Evolutionary conservation across 805 yeast genomes (phyloP).

Genomic region (Lipomyces mesembrius): DNA sequence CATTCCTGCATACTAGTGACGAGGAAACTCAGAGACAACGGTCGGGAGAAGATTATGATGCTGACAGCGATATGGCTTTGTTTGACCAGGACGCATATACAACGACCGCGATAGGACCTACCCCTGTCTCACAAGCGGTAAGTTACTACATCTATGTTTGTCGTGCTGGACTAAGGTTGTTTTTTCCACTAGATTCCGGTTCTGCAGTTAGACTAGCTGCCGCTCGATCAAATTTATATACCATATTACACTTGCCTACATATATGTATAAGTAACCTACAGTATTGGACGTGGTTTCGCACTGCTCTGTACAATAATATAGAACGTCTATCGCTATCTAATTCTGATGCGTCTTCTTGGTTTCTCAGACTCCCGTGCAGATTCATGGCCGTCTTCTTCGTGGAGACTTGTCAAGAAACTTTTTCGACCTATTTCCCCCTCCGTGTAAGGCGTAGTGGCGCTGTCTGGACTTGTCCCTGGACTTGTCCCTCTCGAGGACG

Average conservation of each 20-base stretch:
- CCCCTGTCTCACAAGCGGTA: slow-evolving; percentile 10
- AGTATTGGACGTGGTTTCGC: neutral
- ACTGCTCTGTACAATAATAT: neutral
- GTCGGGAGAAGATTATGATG: neutral
- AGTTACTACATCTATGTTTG: neutral
- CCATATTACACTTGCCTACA: neutral
- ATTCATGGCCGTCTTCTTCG: neutral
- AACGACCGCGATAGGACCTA: slow-evolving; percentile 3
- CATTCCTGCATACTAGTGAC: neutral
- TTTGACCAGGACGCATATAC: neutral
- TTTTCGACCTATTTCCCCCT: neutral
- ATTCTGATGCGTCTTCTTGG: neutral
- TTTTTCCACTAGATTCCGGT: neutral
- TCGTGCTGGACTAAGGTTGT: neutral
- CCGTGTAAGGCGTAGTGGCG: neutral
- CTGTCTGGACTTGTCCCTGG: too few relatives aligned
- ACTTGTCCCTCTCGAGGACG: neutral
- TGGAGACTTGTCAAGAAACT: too few relatives aligned
- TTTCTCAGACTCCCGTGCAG: neutral
- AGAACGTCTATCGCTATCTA: neutral
- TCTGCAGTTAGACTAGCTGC: neutral
- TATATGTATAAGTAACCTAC: neutral
- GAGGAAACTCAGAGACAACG: neutral
- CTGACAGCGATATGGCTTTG: slow-evolving; percentile 3
- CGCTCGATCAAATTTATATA: neutral